Conservation (phyloP, 2,329 filamentous ascomycete species). For the Stagonosporopsis chrysanthemi region DNA sequence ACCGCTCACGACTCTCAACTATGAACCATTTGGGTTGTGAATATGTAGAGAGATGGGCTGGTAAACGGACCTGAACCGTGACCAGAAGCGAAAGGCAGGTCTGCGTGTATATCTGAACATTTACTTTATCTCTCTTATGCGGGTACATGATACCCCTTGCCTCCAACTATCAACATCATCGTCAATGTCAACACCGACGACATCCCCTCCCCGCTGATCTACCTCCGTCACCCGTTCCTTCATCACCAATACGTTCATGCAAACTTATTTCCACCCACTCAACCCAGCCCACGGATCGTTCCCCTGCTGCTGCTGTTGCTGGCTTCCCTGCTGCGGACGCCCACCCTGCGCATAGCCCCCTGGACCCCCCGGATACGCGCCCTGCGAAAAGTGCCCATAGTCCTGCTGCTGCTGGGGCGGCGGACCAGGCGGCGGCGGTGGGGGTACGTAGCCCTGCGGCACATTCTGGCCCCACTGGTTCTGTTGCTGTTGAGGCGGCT, state of each 20-base stretch:
- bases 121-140: too few relatives aligned
- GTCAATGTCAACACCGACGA: too few relatives aligned
- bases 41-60: too few relatives aligned
- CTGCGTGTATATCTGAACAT: too few relatives aligned
- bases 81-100: too few relatives aligned
- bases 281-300: slow-evolving; percentile 74
- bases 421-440: slow-evolving; percentile 71
- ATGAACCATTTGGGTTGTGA: too few relatives aligned
- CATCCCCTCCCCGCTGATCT: too few relatives aligned
- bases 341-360: slow-evolving; percentile 47
- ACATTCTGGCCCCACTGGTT: slow-evolving; percentile 52
- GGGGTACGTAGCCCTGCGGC: slow-evolving; percentile 71
- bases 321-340: slow-evolving; percentile 42
- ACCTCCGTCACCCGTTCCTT: background rate
- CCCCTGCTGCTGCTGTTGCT: slow-evolving; percentile 48
- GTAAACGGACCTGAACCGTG: too few relatives aligned
- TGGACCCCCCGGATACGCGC: slow-evolving; percentile 60
- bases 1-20: too few relatives aligned
- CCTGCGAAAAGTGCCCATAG: slow-evolving; percentile 58
- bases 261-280: slow-evolving; percentile 70
- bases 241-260: background rate
- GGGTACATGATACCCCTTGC: too few relatives aligned
- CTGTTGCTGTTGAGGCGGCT: slow-evolving; percentile 57
- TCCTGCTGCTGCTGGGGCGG: slow-evolving; percentile 56
- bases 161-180: too few relatives aligned